These are phyloP conservation scores for Vaccinium corymbosum DNA, from an alignment of 148 eudicot genomes.

Conservation along the genomic window DNA sequence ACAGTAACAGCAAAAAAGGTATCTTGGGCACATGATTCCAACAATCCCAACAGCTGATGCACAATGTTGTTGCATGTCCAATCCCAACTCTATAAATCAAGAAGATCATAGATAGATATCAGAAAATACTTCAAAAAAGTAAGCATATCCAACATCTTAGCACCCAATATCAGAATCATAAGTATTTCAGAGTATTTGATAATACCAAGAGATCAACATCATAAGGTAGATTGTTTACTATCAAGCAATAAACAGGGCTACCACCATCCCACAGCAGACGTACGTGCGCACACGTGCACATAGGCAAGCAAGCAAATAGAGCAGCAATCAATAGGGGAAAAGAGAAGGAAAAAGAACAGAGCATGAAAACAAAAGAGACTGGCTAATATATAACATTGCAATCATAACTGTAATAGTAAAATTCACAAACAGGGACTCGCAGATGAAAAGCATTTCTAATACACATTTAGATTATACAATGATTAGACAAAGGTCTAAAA, in stretches of 20 bases:
- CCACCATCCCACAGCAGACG: not conserved
- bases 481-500: not conserved
- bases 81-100: constrained; percentile 57
- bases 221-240: not conserved
- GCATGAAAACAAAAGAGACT: not conserved
- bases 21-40: constrained; percentile 38
- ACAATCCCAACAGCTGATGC: constrained; percentile 35
- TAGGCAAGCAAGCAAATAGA: not conserved
- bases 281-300: too few relatives aligned
- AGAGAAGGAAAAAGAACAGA: not conserved
- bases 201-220: not conserved
- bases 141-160: not conserved
- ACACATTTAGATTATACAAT: not conserved
- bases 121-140: not conserved
- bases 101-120: not conserved
- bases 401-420: not conserved
- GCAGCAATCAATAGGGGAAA: not conserved
- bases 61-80: constrained; percentile 51
- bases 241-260: not conserved
- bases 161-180: not conserved
- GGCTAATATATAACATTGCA: not conserved
- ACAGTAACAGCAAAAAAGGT: constrained; percentile 32
- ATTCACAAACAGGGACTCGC: not conserved
- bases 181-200: not conserved
- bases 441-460: not conserved